Evolutionary conservation across 768 basidiomycete genomes (phyloP).

Genomic region (Phaeolepiota aurea): DNA sequence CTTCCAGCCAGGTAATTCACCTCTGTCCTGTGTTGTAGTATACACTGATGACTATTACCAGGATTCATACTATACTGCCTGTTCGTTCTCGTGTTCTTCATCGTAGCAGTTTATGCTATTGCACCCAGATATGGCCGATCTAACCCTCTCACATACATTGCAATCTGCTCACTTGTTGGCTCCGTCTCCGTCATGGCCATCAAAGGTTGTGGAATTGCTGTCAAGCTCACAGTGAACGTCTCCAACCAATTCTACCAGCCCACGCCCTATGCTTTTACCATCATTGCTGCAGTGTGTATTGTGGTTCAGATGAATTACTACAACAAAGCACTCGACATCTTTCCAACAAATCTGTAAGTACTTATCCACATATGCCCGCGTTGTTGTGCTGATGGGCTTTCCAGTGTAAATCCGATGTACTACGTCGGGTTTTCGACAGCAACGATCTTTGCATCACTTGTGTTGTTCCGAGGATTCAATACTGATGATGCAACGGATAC

Average conservation of each 20-base stretch:
- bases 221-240: background rate
- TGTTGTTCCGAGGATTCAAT: background rate
- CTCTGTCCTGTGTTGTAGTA: no score
- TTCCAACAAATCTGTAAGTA: background rate
- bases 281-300: background rate
- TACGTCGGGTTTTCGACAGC: background rate
- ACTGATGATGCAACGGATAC: background rate
- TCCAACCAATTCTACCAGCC: background rate
- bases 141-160: background rate
- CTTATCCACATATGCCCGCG: no score
- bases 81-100: background rate
- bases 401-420: background rate
- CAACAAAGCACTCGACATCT: background rate
- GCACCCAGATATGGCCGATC: background rate
- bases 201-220: background rate
- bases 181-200: background rate
- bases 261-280: background rate
- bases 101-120: background rate
- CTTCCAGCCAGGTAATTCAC: slow-evolving; percentile 83
- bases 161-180: background rate
- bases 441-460: background rate
- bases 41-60: background rate
- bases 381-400: no score
- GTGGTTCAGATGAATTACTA: background rate
- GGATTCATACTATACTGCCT: background rate